These are phyloP conservation scores for Geosmithia flava DNA, from an alignment of 2,329 filamentous ascomycete species.

Conservation along the genomic window DNA sequence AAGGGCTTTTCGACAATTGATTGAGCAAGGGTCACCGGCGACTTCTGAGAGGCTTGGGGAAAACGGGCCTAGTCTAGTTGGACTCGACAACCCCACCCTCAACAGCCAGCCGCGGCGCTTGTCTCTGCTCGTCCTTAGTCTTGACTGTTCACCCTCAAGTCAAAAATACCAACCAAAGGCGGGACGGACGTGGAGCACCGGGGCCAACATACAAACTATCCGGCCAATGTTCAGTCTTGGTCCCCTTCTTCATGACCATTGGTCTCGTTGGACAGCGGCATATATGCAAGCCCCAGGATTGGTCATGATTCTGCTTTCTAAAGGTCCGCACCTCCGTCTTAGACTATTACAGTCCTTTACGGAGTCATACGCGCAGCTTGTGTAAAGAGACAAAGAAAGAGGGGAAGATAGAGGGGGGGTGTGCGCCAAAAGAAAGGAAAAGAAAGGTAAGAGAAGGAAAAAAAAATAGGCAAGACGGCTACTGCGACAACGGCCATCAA, in stretches of 20 bases:
- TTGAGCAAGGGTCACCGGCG: neutral
- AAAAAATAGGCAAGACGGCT: too few species aligned
- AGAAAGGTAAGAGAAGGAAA: too few species aligned
- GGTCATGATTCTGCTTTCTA: neutral
- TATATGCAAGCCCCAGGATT: neutral
- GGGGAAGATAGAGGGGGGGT: neutral
- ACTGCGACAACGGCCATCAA: too few species aligned
- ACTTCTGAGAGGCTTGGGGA: neutral
- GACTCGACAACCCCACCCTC: slow-evolving; percentile 2
- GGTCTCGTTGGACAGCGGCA: neutral
- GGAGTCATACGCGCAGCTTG: too few species aligned
- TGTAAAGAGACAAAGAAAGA: too few species aligned
- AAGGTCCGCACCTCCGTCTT: neutral
- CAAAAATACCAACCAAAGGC: neutral
- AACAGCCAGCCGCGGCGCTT: slow-evolving; percentile 1
- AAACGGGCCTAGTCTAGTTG: neutral
- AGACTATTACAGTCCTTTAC: too few species aligned
- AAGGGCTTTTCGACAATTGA: neutral
- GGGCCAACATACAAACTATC: too few species aligned
- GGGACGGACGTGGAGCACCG: neutral
- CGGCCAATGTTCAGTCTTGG: neutral
- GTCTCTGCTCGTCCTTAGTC: neutral
- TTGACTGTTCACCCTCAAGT: neutral
- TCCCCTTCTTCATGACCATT: neutral
- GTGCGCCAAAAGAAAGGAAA: neutral